Conservation (phyloP, 352 stramenopile genomes). For the Phytopythium mirpurense region DNA sequence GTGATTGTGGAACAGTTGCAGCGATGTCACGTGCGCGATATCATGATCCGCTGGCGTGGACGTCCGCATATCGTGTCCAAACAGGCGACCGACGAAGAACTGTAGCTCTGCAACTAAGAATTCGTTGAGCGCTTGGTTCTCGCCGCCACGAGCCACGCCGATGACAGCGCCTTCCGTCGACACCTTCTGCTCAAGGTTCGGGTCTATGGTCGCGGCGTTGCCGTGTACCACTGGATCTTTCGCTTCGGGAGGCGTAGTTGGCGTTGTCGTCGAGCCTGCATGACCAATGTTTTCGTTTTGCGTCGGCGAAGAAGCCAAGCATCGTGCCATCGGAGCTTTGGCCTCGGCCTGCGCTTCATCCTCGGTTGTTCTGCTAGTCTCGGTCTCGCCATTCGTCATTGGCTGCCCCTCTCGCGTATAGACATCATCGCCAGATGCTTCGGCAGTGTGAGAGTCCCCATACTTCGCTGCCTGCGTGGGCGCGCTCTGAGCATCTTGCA, state of each 20-base stretch:
- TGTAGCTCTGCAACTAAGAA: conserved; percentile 47
- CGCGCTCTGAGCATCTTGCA: background rate
- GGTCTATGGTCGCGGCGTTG: conserved; percentile 1
- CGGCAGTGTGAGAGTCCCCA: too few species aligned
- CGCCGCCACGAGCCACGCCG: conserved; percentile 2
- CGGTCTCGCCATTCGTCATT: background rate
- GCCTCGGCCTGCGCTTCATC: background rate
- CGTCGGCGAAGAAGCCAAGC: background rate
- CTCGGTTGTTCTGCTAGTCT: background rate
- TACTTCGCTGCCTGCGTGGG: background rate
- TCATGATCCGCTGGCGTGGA: conserved; percentile 11
- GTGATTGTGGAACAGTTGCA: conserved; percentile 46
- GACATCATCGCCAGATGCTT: background rate
- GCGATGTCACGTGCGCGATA: conserved; percentile 28
- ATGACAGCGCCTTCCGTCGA: background rate
- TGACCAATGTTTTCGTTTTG: background rate
- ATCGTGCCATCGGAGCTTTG: background rate
- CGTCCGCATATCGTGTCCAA: conserved; percentile 8
- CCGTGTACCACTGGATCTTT: background rate
- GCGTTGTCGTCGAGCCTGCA: background rate
- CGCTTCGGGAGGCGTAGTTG: background rate
- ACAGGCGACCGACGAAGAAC: conserved; percentile 29
- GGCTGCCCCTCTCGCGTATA: background rate
- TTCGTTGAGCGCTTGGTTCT: conserved; percentile 33
- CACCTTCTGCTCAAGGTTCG: background rate